Evolutionary conservation across 1,139 yeast species (phyloP), one percentile per base, ranked within the genome.

Genomic region (Yamadazyma trypodendri): DNA sequence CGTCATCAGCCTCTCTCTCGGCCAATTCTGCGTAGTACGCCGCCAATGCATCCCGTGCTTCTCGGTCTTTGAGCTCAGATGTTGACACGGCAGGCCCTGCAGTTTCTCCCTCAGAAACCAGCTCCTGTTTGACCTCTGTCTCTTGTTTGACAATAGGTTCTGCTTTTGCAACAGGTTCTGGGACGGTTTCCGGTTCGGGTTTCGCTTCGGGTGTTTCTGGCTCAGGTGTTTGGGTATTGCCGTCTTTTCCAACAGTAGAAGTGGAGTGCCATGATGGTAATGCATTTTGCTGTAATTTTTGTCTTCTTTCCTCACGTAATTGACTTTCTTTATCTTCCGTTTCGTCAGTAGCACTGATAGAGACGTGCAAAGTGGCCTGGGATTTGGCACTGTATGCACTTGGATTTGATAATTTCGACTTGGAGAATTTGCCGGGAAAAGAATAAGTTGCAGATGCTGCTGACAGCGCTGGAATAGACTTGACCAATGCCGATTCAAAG

Each of bases 191-290:
- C 24, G 42, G 42, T 9, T 50, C 58, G 21, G 41, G 41, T 33
- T 35, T 43, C 3, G 48, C 46, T 20, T 50, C 55, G 9, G 58
- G 54, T 4, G 54, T 51, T 8, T 56, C 44, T 3, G 48, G 46
- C 20, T 50, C 55, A 9, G 58, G 54, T 4, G 54, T 51, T 8
- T 56, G 54, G 14, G 46, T 74, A 34, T 84, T 86, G 46, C 77
- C 58, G 42, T 60, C 61, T 24, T 40, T 38, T 31, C 95, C 96
- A 46, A 92, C 94, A 1, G 98, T 89, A 53, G 94, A 81, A 49
- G 83, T 83, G 48, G 84, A 77, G 58, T 92, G 96, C 99, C 99
- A 92, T 17, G 95, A 82, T 9, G 99, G 98, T 50, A 92, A 72
- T 2, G 96, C 97, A 58, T 94, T 92, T 60, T 90, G 96, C 56